A percentile compares a stretch with the other conserved stretches of the same genome.
Conservation (phyloP, 768 basidiomycete genomes). For the Filobasidium wieringae region DNA sequence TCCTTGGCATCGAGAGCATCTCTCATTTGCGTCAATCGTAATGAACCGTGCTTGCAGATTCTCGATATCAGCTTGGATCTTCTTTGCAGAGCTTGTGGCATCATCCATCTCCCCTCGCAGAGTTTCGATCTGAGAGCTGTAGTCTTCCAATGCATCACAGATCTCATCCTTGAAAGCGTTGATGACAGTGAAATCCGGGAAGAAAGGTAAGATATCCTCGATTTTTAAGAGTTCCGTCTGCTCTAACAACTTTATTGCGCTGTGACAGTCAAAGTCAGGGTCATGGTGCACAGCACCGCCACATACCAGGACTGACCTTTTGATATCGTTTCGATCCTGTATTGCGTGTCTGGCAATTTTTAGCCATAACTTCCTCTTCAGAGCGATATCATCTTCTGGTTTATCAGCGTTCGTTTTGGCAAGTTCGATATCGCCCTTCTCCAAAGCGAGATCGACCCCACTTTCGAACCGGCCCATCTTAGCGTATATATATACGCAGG, state of each 20-base stretch:
- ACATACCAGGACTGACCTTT: conserved; percentile 56
- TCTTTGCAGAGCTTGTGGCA: conserved; percentile 78
- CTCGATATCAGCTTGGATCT: conserved; percentile 82
- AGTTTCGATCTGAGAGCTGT: conserved; percentile 76
- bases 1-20: conserved; percentile 67
- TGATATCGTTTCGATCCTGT: conserved; percentile 94
- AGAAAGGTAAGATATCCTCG: conserved; percentile 97
- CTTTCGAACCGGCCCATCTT: conserved; percentile 97
- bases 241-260: conserved; percentile 94
- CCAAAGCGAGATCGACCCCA: conserved; percentile 84
- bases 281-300: not conserved
- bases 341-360: conserved; percentile 99
- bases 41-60: conserved; percentile 79
- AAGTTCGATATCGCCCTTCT: conserved; percentile 86
- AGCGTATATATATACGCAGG: conserved; percentile 92
- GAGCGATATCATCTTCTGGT: conserved; percentile 73
- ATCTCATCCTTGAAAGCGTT: conserved; percentile 99
- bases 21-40: conserved; percentile 75
- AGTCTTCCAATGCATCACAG: conserved; percentile 85
- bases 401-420: conserved; percentile 92
- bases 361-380: conserved; percentile 90
- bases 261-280: conserved; percentile 33
- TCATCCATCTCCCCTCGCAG: conserved; percentile 94
- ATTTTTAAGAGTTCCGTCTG: conserved; percentile 90
- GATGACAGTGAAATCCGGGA: conserved; percentile 98